phyloP scores from a whole-genome alignment of 345 rosid genomes.

The Pugionium dolabratum region DNA sequence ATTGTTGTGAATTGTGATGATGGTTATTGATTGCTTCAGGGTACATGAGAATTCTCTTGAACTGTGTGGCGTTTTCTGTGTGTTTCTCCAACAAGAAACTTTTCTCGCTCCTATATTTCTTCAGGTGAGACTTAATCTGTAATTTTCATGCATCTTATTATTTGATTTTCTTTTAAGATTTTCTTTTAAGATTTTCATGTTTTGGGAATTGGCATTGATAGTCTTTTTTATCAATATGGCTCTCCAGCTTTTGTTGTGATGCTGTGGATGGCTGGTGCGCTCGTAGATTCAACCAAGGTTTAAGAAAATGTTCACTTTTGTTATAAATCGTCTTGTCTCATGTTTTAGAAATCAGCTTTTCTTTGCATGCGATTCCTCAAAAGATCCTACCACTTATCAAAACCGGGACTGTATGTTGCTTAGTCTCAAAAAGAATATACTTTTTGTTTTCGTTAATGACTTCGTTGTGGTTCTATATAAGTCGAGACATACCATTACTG shows the following conservation, averaged over 20 bases:
- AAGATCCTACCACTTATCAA: background rate
- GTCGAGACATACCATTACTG: too few relatives aligned
- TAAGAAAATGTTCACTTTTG: background rate
- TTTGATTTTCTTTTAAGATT: too few relatives aligned
- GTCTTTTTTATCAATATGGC: constrained; percentile 27
- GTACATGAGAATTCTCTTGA: constrained; percentile 76
- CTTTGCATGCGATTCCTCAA: background rate
- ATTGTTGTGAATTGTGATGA: constrained; percentile 21
- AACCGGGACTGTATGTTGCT: background rate
- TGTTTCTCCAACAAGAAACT: constrained; percentile 82
- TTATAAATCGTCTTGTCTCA: background rate
- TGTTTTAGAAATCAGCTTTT: background rate
- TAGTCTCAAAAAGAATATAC: background rate
- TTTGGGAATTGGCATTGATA: background rate
- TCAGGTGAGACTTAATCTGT: constrained; percentile 50
- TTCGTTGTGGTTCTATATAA: too few relatives aligned
- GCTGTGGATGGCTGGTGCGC: constrained; percentile 99
- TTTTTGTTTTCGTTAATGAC: too few relatives aligned
- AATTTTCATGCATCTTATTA: background rate
- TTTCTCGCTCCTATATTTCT: constrained; percentile 72
- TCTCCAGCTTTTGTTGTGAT: constrained; percentile 89
- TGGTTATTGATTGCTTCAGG: constrained; percentile 47
- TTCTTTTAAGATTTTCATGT: too few relatives aligned
- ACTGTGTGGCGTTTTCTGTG: constrained; percentile 76
- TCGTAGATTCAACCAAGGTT: constrained; percentile 95